These are phyloP conservation scores for Sophora flavescens DNA, from an alignment of 306 rosid species.

Conservation along the genomic window DNA sequence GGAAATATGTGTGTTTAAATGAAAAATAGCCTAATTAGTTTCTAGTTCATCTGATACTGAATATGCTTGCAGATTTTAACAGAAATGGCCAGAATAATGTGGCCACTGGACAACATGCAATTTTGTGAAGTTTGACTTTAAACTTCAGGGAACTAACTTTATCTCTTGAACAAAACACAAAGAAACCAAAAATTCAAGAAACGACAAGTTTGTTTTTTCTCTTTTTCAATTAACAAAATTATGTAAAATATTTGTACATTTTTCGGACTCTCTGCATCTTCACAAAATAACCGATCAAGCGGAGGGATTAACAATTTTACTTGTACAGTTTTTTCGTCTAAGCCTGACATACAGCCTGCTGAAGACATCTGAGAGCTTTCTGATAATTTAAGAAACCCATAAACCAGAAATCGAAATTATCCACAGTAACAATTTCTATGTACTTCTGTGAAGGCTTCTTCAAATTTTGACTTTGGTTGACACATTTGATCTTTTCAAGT, in stretches of 20 bases:
- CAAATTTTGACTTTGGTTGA: slow-evolving; percentile 55
- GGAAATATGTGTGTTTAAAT: slow-evolving; percentile 6
- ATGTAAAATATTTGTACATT: slow-evolving; percentile 51
- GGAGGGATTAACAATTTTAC: slow-evolving; percentile 23
- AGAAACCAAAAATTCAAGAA: slow-evolving; percentile 33
- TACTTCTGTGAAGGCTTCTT: slow-evolving; percentile 60
- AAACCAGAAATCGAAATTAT: slow-evolving; percentile 70
- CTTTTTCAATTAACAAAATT: slow-evolving; percentile 18
- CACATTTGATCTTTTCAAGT: slow-evolving; percentile 51
- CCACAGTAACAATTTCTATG: slow-evolving; percentile 60
- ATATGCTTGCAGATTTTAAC: neutral
- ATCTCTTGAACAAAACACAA: neutral
- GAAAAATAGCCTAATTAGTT: neutral
- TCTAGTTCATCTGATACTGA: neutral
- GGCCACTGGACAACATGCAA: neutral
- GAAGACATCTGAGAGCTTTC: slow-evolving; percentile 55
- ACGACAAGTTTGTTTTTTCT: neutral
- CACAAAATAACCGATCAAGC: slow-evolving; percentile 40
- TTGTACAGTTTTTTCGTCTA: neutral
- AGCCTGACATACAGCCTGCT: slow-evolving; percentile 49
- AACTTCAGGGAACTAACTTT: slow-evolving; percentile 3
- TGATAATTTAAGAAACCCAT: slow-evolving; percentile 66
- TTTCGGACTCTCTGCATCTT: neutral
- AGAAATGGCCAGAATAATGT: slow-evolving; percentile 26
- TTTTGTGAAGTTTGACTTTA: slow-evolving; percentile 12